phyloP scores from a whole-genome alignment of 225 moss, liverwort and hornwort genomes.

The Anthoceros angustus region DNA sequence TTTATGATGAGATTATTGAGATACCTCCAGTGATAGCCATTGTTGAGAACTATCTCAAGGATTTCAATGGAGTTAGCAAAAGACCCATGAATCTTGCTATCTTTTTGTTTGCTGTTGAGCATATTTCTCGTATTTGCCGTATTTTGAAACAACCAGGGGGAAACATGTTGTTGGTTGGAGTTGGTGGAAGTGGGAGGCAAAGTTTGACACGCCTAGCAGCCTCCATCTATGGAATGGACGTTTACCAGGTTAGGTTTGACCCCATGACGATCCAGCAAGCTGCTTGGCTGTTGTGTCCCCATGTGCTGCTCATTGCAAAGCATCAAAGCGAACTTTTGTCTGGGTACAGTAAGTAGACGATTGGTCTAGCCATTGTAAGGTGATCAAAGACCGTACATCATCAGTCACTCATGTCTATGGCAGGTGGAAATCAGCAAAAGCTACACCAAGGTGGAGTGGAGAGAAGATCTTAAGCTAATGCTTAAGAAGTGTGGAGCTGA shows the following conservation, averaged over 20 bases:
- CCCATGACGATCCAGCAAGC: not conserved
- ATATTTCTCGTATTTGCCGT: constrained; percentile 75
- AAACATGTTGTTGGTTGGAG: constrained; percentile 81
- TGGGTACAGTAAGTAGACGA: too few relatives aligned
- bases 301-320: too few relatives aligned
- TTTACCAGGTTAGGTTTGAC: constrained; percentile 92
- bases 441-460: constrained; percentile 72
- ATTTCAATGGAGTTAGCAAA: constrained; percentile 87
- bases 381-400: too few relatives aligned
- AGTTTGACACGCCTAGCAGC: constrained; percentile 64
- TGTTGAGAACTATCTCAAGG: constrained; percentile 46
- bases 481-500: constrained; percentile 67
- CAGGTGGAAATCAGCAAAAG: constrained; percentile 89
- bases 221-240: constrained; percentile 76
- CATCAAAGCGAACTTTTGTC: too few relatives aligned
- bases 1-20: constrained; percentile 57
- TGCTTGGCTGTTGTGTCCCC: not conserved
- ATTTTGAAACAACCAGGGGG: constrained; percentile 77
- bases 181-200: constrained; percentile 89
- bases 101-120: constrained; percentile 77
- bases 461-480: constrained; percentile 76
- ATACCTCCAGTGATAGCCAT: constrained; percentile 34
- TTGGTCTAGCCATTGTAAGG: too few relatives aligned
- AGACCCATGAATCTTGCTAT: constrained; percentile 84
- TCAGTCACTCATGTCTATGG: not conserved